phyloP scores from a whole-genome alignment of 1,284 basidiomycete genomes.

The Rhodotorula sp. region DNA sequence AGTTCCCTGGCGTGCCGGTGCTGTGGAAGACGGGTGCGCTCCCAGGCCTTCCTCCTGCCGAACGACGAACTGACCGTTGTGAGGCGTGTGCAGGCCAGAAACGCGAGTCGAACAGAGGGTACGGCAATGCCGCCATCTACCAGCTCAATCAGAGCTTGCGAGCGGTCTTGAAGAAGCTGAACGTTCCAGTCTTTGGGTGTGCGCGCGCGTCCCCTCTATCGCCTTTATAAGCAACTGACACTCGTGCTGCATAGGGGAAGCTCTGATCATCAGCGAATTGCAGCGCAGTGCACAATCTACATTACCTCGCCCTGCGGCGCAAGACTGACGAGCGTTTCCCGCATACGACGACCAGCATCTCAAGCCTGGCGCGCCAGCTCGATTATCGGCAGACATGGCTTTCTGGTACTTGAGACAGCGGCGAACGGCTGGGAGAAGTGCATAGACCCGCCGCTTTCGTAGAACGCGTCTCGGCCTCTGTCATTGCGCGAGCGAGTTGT shows the following conservation, averaged over 20 bases:
- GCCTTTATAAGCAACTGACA: neutral
- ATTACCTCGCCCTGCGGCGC: too few relatives aligned
- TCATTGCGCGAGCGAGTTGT: neutral
- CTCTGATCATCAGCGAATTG: neutral
- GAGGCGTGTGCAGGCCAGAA: neutral
- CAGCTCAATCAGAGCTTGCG: conserved; percentile 9
- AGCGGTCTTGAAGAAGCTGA: neutral
- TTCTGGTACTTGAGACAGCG: conserved; percentile 3
- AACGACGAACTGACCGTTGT: too few relatives aligned
- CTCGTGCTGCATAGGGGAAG: neutral
- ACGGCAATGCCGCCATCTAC: conserved; percentile 5
- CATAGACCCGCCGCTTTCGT: neutral
- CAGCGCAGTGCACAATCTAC: neutral
- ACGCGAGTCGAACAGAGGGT: neutral
- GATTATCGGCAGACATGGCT: neutral
- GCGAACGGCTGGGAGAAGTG: neutral
- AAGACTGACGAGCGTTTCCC: neutral
- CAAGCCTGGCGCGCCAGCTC: neutral
- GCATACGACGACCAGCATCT: conserved; percentile 13
- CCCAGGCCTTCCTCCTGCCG: too few relatives aligned
- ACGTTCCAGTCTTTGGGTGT: conserved; percentile 4
- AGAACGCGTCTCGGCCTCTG: neutral
- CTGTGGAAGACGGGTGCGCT: conserved; percentile 6
- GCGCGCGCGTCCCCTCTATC: neutral
- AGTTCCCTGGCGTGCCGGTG: conserved; percentile 4